A percentile compares a stretch with the other conserved stretches of the same genome.
phyloP scores from a whole-genome alignment of 345 rosid species.

The Ceriops tagal region DNA sequence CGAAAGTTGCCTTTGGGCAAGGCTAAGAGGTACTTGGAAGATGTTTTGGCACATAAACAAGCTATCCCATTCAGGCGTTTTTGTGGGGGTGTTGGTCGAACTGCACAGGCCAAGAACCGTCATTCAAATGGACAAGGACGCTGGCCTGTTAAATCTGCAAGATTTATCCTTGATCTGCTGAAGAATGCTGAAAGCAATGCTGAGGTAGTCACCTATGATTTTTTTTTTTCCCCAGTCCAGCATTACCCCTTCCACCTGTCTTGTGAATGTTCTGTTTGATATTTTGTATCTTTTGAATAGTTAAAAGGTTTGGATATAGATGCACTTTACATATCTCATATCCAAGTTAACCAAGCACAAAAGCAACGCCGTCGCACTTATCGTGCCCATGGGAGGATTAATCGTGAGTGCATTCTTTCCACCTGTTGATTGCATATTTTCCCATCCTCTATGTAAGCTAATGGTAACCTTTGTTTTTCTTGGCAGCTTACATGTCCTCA shows the following conservation, averaged over 20 bases:
- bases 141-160: slow-evolving; percentile 58
- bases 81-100: slow-evolving; percentile 73
- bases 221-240: not conserved
- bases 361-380: slow-evolving; percentile 74
- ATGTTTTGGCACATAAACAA: slow-evolving; percentile 73
- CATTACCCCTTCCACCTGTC: not conserved
- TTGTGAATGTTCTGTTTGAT: not conserved
- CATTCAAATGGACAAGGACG: slow-evolving; percentile 86
- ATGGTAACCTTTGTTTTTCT: not conserved
- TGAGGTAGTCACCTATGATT: slow-evolving; percentile 36
- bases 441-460: not conserved
- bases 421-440: not conserved
- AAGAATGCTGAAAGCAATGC: slow-evolving; percentile 78
- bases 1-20: slow-evolving; percentile 56
- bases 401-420: slow-evolving; percentile 41
- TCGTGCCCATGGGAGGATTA: slow-evolving; percentile 77
- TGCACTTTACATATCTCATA: slow-evolving; percentile 57
- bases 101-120: slow-evolving; percentile 75
- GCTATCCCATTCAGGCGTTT: slow-evolving; percentile 78
- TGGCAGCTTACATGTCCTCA: slow-evolving; percentile 69
- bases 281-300: slow-evolving; percentile 17
- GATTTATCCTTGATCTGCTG: slow-evolving; percentile 50
- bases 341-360: slow-evolving; percentile 77
- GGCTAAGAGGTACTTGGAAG: slow-evolving; percentile 75
- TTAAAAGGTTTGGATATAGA: slow-evolving; percentile 80